phyloP scores from a whole-genome alignment of 2,329 filamentous ascomycete species.

The Trichoderma sp. region DNA sequence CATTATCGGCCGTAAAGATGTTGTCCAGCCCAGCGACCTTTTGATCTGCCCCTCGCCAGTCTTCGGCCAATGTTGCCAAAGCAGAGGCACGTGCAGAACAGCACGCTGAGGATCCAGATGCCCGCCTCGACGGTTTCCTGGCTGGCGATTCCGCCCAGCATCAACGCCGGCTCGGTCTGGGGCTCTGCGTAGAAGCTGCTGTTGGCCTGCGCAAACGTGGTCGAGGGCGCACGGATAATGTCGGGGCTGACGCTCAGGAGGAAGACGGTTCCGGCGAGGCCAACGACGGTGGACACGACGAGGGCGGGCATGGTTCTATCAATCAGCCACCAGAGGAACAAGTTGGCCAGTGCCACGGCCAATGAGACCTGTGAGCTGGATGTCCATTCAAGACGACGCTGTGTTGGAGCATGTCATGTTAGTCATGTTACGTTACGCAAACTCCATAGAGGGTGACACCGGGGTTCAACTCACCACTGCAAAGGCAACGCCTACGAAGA shows the following conservation, averaged over 20 bases:
- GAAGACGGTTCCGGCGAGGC: constrained; percentile 68
- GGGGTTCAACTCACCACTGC: constrained; percentile 66
- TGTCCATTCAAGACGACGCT: constrained; percentile 90
- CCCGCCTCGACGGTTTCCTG: constrained; percentile 67
- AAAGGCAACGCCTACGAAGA: constrained; percentile 60
- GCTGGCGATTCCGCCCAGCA: constrained; percentile 52
- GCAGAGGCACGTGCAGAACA: constrained; percentile 93
- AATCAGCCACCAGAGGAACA: constrained; percentile 92
- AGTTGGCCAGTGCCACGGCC: constrained; percentile 86
- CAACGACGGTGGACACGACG: constrained; percentile 71
- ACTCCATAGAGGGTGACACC: neutral
- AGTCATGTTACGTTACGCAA: neutral
- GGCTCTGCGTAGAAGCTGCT: constrained; percentile 17
- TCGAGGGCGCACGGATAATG: constrained; percentile 68
- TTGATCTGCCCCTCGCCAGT: constrained; percentile 54
- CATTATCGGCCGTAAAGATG: constrained; percentile 23
- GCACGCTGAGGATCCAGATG: constrained; percentile 87
- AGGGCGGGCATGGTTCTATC: constrained; percentile 87
- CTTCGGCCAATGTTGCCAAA: constrained; percentile 93
- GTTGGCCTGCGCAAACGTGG: constrained; percentile 34
- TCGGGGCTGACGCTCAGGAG: constrained; percentile 74
- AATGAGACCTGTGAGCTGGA: constrained; percentile 91
- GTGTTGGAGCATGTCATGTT: constrained; percentile 16
- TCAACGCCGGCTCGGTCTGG: constrained; percentile 19
- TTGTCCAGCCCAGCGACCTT: constrained; percentile 47